Conservation (phyloP, 495 filamentous ascomycete species). For the Cetradonia linearis region DNA sequence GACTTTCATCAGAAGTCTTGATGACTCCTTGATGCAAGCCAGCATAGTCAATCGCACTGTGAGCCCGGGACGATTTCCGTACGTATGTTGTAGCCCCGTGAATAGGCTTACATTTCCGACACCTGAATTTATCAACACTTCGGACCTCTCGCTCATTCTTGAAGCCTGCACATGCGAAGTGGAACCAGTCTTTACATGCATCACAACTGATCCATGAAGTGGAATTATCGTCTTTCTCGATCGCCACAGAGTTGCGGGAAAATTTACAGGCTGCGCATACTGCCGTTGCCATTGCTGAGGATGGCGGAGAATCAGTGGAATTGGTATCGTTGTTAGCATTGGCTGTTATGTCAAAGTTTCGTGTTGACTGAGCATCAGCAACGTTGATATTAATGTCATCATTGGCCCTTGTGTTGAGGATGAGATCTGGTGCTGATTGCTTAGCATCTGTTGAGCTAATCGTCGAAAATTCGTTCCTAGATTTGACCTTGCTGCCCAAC, state of each 20-base stretch:
- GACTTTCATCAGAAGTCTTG: constrained; percentile 56
- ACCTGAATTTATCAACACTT: constrained; percentile 65
- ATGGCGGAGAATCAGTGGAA: background rate
- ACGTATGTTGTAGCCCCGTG: constrained; percentile 58
- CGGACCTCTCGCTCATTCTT: constrained; percentile 59
- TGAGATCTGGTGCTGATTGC: background rate
- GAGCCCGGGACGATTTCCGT: constrained; percentile 53
- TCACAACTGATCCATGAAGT: constrained; percentile 67
- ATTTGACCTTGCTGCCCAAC: background rate
- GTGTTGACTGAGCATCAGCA: constrained; percentile 3
- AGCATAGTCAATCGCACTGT: constrained; percentile 65
- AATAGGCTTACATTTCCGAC: constrained; percentile 45
- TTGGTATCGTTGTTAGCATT: background rate
- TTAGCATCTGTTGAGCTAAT: background rate
- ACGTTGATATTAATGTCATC: background rate
- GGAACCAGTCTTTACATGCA: constrained; percentile 66
- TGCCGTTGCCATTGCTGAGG: constrained; percentile 29
- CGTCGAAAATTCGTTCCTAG: background rate
- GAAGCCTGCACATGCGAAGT: constrained; percentile 63
- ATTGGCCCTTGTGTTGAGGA: background rate
- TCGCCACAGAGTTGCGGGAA: constrained; percentile 37
- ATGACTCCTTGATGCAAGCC: constrained; percentile 64
- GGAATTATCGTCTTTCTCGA: constrained; percentile 38
- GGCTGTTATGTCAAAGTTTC: too few relatives aligned
- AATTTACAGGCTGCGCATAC: constrained; percentile 44